Evolutionary conservation across 2,329 filamentous ascomycete genomes (phyloP), one percentile per base, ranked within the genome.

Genomic region (Xylariales sp.): DNA sequence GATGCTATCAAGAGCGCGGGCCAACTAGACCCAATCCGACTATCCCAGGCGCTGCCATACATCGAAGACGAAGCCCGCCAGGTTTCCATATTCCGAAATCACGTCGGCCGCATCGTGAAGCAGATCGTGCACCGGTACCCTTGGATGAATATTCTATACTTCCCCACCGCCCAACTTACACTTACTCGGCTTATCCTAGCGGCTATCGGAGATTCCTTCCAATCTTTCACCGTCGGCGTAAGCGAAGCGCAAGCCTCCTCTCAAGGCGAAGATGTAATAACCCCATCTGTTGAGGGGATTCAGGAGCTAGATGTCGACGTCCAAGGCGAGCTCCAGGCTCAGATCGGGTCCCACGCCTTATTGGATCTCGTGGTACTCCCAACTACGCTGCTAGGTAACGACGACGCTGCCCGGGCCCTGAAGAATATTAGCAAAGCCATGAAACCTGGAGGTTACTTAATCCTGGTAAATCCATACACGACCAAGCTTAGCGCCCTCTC

Each of bases 81-180:
- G 5, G 65, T 80, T 1, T 58, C 72, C 4, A 64, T 61, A 0
- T 80, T 82, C 68, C 77, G 79, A 43, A 62, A 65, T 1, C 80
- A 82, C 30, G 34, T 83, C 4, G 69, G 75, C 5, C 74, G 77
- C 1, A 72, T 82, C 10, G 69, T 78, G 8, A 70, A 73, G 54
- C 82, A 83, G 70, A 78, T 83, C 7, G 67, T 74, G 0, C 81
- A 83, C 72, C 77, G 77, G 10, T 80, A 81, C 49, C 77, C 81
- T 0, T 73, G 72, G 3, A 81, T 83, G 80, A 74, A 78, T 8
- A 77, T 82, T 14, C 74, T 84, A 1, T 77, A 78, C 0, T 65
- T 84, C 1, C 77, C 78, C 0, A 78, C 79, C 6, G 69, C 76
- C 0, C 73, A 75, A 1, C 34, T 74, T n/a, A 72, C 73, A 0